Evolutionary conservation across 2,329 filamentous ascomycete species (phyloP), one percentile per base, ranked within the genome.

Genomic region (Colletotrichum sp.): DNA sequence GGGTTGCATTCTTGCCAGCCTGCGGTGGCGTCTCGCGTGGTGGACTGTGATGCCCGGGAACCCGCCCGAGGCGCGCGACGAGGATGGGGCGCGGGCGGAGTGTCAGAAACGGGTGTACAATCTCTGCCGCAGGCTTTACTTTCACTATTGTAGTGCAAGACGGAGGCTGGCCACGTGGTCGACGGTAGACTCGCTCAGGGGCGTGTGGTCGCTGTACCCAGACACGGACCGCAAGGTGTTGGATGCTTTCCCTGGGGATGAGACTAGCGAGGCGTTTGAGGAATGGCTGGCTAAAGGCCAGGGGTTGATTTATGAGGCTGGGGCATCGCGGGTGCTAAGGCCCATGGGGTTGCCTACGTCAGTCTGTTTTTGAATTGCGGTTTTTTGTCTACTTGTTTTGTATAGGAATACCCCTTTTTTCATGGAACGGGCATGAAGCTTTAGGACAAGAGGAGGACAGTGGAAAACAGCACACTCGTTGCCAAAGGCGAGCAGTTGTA

Each of bases 11-110:
- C 81, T 87, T 21, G 79, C 86, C 36, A 84, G 85, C 1, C 82
- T 87, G 18, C 86, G 86, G 9, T 87, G 86, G 85, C 84, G 85
- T 28, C 81, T 85, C 3, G 85, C 85, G 6, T 87, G 86, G 86
- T 87, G 86, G 86, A 83, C 83, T 59, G 81, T 81, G 5, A 59
- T 59, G 4, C 83, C 86, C 10, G 86, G 85, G 7, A 84, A 86
- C 63, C 4, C 28, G 12, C 10, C 55, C 39, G 24, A 12, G 10
- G 83, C 83, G 16, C 82, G 83, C 30, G 78, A 79, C 24, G 79
- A 79, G 30, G 81, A 81, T 4, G 84, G 85, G 28, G 83, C 83
- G 52, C 81, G 84, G 78, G 83, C 84, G 72, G 82, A 84, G 55
- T 86, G 85, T 43, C 80, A 85, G 55, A 81, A 84, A 32, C 83